phyloP scores from a whole-genome alignment of 345 rosid genomes.

The Acer saccharum region DNA sequence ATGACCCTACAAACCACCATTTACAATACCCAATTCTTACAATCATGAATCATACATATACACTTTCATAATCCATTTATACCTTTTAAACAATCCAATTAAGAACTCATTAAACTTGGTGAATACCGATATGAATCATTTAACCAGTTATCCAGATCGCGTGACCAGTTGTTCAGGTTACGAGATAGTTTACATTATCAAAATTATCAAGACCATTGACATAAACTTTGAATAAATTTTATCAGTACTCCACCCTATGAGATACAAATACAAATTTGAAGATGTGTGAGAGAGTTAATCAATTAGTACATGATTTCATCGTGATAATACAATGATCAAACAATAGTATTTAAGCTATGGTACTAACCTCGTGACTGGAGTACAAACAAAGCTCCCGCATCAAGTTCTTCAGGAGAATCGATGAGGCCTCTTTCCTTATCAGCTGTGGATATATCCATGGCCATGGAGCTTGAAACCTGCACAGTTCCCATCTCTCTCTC shows the following conservation, averaged over 20 bases:
- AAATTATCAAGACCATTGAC: too few species aligned
- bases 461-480: slow-evolving; percentile 22
- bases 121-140: too few species aligned
- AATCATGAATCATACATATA: background rate
- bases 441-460: slow-evolving; percentile 13
- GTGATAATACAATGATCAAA: background rate
- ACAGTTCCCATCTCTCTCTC: slow-evolving; percentile 20
- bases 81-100: background rate
- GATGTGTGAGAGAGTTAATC: too few species aligned
- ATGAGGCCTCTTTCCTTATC: slow-evolving; percentile 14
- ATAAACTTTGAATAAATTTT: too few species aligned
- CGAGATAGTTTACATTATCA: too few species aligned
- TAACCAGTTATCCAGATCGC: too few species aligned
- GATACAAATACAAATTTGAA: too few species aligned
- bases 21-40: background rate
- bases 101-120: background rate
- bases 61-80: too few species aligned
- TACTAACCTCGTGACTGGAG: slow-evolving; percentile 35
- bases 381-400: slow-evolving; percentile 43
- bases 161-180: too few species aligned
- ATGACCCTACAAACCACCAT: slow-evolving; percentile 30
- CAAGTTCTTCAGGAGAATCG: slow-evolving; percentile 31
- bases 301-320: too few species aligned
- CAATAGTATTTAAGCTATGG: background rate
- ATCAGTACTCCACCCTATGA: too few species aligned